phyloP scores from a whole-genome alignment of 768 basidiomycete genomes.

The Leccinum longicurvipes region DNA sequence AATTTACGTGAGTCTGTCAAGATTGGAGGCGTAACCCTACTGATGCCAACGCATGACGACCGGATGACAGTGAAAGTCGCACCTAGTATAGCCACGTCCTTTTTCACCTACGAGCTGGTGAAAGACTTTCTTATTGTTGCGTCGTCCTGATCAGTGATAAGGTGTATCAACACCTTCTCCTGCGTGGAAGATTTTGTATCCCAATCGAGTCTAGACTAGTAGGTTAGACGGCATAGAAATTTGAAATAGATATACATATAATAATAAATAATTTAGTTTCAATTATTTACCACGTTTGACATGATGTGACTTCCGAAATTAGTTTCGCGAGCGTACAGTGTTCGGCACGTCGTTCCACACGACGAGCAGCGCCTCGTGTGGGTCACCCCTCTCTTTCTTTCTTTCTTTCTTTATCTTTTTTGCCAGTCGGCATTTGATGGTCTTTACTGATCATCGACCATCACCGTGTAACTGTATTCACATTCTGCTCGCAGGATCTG shows the following conservation, averaged over 20 bases:
- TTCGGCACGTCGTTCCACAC: constrained; percentile 14
- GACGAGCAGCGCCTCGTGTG: constrained; percentile 15
- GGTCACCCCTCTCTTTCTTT: neutral
- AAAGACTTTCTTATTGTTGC: constrained; percentile 44
- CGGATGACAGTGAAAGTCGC: constrained; percentile 74
- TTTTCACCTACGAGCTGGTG: constrained; percentile 78
- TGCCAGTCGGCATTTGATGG: constrained; percentile 17
- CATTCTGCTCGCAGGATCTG: constrained; percentile 15
- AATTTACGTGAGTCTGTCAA: constrained; percentile 63
- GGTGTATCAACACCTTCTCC: neutral
- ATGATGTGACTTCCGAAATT: constrained; percentile 11
- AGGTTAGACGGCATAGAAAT: neutral
- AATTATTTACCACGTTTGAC: constrained; percentile 1
- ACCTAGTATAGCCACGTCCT: constrained; percentile 83
- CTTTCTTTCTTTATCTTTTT: constrained; percentile 10
- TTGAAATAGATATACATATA: neutral
- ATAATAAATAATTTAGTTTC: constrained; percentile 3
- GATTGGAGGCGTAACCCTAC: constrained; percentile 3
- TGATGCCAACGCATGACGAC: constrained; percentile 7
- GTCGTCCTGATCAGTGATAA: constrained; percentile 4
- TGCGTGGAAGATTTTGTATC: neutral
- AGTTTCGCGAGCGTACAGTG: constrained; percentile 1
- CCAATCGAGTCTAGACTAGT: neutral
- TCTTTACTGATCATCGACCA: constrained; percentile 25
- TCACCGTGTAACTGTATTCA: constrained; percentile 2